Conservation (phyloP, 2,329 filamentous ascomycete genomes). For the Thermoascus crustaceus region DNA sequence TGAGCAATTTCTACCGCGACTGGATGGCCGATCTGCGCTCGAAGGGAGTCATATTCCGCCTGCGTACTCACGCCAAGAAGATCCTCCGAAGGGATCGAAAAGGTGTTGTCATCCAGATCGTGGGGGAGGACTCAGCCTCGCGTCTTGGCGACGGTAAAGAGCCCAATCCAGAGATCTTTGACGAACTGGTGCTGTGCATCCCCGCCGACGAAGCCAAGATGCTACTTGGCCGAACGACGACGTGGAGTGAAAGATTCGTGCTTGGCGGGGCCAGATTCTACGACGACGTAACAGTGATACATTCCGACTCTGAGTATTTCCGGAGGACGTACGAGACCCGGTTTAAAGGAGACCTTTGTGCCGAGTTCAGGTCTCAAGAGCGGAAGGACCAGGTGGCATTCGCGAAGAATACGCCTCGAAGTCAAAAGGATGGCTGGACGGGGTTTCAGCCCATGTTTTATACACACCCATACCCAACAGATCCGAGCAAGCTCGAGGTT, state of each 20-base stretch:
- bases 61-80: no score
- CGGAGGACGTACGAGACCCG: conserved; percentile 49
- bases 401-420: conserved; percentile 34
- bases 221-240: conserved; percentile 44
- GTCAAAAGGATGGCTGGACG: conserved; percentile 27
- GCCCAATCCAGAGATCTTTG: conserved; percentile 49
- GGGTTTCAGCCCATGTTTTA: conserved; percentile 54
- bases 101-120: no score
- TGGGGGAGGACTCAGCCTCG: no score
- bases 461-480: conserved; percentile 48
- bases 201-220: conserved; percentile 48
- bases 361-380: conserved; percentile 35
- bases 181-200: conserved; percentile 53
- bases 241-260: conserved; percentile 56
- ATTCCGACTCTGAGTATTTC: conserved; percentile 52
- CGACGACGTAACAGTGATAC: conserved; percentile 55
- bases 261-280: conserved; percentile 61
- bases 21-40: conserved; percentile 46
- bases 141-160: no score
- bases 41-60: conserved; percentile 48
- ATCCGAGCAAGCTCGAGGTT: conserved; percentile 50
- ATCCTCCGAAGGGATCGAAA: no score
- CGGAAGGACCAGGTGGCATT: conserved; percentile 40
- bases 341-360: conserved; percentile 44
- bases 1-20: conserved; percentile 49